Evolutionary conservation across 2,329 filamentous ascomycete species (phyloP).

Genomic region (Grosmannia serpens): DNA sequence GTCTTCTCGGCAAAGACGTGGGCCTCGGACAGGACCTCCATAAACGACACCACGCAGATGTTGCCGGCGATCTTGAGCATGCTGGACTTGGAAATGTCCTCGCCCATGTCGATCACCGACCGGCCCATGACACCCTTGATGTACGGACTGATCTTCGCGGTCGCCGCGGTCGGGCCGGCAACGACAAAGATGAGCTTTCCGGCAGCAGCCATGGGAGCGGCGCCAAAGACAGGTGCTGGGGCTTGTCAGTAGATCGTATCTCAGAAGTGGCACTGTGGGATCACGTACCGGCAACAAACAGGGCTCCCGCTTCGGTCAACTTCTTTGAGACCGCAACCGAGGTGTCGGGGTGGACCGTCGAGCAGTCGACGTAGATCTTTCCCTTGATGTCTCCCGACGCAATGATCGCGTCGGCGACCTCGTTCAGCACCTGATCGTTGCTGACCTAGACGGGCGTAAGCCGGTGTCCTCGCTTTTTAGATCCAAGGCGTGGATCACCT

Average conservation of each 20-base stretch:
- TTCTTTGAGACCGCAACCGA: background rate
- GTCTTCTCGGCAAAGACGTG: slow-evolving; percentile 6
- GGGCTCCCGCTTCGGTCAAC: background rate
- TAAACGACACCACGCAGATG: slow-evolving; percentile 5
- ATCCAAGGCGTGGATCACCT: background rate
- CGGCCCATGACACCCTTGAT: slow-evolving; percentile 4
- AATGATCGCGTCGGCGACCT: slow-evolving; percentile 10
- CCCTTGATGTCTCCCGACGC: background rate
- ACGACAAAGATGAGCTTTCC: slow-evolving; percentile 5
- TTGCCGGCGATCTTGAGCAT: slow-evolving; percentile 5
- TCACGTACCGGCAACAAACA: background rate
- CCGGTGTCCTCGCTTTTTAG: background rate
- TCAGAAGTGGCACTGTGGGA: background rate
- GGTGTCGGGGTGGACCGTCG: slow-evolving; percentile 3
- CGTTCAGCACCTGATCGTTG: slow-evolving; percentile 14
- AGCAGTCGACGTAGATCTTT: slow-evolving; percentile 4
- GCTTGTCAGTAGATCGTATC: background rate
- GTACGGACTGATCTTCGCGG: background rate
- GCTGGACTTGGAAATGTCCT: background rate
- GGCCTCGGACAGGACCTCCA: slow-evolving; percentile 4
- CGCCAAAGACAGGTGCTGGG: slow-evolving; percentile 3
- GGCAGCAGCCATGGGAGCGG: slow-evolving; percentile 2
- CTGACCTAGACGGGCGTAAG: background rate
- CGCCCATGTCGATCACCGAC: slow-evolving; percentile 2
- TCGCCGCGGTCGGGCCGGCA: background rate